phyloP scores from a whole-genome alignment of 2,329 filamentous ascomycete genomes.

The Raffaelea arxii region DNA sequence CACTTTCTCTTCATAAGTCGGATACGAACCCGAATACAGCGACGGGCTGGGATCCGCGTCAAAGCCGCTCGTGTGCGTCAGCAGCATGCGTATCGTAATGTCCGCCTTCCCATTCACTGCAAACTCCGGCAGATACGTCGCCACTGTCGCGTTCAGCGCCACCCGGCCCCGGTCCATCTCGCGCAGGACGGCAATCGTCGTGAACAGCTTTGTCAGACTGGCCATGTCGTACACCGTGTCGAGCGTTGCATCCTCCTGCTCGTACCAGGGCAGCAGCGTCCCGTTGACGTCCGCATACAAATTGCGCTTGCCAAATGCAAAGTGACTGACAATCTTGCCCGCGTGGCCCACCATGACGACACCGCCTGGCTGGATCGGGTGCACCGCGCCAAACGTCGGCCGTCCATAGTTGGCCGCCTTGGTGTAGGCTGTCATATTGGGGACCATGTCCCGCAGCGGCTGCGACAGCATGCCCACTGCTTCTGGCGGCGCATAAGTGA shows the following conservation, averaged over 20 bases:
- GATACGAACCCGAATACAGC: constrained; percentile 16
- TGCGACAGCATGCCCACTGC: constrained; percentile 20
- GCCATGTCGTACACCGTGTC: constrained; percentile 29
- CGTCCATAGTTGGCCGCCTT: too few relatives aligned
- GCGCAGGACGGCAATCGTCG: constrained; percentile 22
- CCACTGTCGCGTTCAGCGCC: constrained; percentile 18
- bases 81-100: constrained; percentile 22
- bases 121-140: constrained; percentile 21
- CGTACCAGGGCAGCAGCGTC: constrained; percentile 14
- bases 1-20: constrained; percentile 15
- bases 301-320: constrained; percentile 17
- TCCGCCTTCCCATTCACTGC: constrained; percentile 21
- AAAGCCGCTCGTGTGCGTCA: constrained; percentile 25
- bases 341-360: constrained; percentile 14
- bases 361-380: constrained; percentile 18
- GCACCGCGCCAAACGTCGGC: too few relatives aligned
- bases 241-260: constrained; percentile 19
- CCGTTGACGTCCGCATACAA: constrained; percentile 21
- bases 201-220: constrained; percentile 27
- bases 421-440: constrained; percentile 15
- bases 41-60: constrained; percentile 18
- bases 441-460: constrained; percentile 15
- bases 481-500: too few relatives aligned
- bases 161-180: constrained; percentile 18
- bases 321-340: constrained; percentile 16